Base-by-base conservation (phyloP, 108 stramenopile species). In the Chaetoceros tenuissimus region DNA sequence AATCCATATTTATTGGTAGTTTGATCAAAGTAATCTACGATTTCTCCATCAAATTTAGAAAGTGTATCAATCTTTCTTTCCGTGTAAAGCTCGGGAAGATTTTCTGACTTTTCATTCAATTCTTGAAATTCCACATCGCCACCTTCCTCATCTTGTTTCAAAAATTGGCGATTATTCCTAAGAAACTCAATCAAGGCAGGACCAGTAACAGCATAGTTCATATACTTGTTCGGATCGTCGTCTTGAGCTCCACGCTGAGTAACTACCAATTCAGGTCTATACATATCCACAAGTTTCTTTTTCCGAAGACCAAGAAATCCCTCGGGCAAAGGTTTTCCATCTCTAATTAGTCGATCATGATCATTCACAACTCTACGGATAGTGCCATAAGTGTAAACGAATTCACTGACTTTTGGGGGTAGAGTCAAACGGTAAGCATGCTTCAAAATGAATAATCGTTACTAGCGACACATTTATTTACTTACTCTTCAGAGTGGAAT, bases 191-290 rank as follows among this genome's bases (percentile, higher is more conserved):
- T 24, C 21, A 53, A 2, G 23, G 52, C 1, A 20, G 52, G 23
- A 3, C 23, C 21, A 28, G 52, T 53, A 5, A 53, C 24, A 24
- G 52, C 23, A 24, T 53, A 53, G 19, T 5, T 53, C 5, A 53
- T 24, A 23, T 53, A 53, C 2, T 24, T 20, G 29, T 53, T 53
- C 52, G 24, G 21, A 24, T 5, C 24, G 52, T 53, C 52, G 1
- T 3, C 52, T 31, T 53, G 52, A 31, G 52, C 52, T 20, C 52
- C 52, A 53, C 52, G 52, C 3, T 53, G 52, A 31, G 52, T 53
- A 24, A 53, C 52, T 2, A 53, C 24, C 21, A 53, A 24, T 31
- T 53, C 52, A 53, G 52, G 52, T 31, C 52, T 53, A 3, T 29
- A 3, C 2, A 53, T 24, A 53, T 53, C 52, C 21, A 3, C 1